Conservation (phyloP, 179 eudicot genomes). For the Amaranthus tricolor region DNA sequence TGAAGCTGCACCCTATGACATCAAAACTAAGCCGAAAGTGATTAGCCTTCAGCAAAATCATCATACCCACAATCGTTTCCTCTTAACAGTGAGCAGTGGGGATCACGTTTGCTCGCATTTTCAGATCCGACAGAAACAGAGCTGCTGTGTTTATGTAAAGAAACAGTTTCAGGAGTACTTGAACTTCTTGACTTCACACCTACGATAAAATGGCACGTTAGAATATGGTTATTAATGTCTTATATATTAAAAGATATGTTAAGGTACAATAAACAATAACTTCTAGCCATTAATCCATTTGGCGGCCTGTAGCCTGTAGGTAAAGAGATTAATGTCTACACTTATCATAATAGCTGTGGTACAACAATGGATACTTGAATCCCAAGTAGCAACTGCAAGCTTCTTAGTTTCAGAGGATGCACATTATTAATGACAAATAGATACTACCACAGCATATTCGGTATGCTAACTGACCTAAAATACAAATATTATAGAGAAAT, state of each 20-base stretch:
- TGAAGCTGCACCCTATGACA: not conserved
- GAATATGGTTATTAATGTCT: not conserved
- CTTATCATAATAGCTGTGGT: not conserved
- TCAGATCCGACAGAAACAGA: not conserved
- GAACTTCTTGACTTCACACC: slow-evolving; percentile 5
- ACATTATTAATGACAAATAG: too few relatives aligned
- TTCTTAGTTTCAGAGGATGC: too few relatives aligned
- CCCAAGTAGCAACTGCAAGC: not conserved
- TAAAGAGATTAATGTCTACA: not conserved
- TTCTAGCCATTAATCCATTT: not conserved
- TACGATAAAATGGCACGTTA: not conserved
- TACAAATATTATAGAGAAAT: too few relatives aligned
- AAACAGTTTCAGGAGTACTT: not conserved
- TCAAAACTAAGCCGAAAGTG: not conserved
- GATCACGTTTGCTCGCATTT: too few relatives aligned
- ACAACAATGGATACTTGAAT: not conserved
- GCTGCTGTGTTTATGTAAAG: not conserved
- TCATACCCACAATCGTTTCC: not conserved
- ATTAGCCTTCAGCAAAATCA: slow-evolving; percentile 1
- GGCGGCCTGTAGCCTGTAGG: too few relatives aligned
- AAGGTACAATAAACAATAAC: not conserved
- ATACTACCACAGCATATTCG: too few relatives aligned
- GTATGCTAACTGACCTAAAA: too few relatives aligned
- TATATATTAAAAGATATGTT: not conserved
- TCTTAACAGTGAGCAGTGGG: not conserved